A percentile compares a stretch with the other conserved stretches of the same genome.
phyloP scores from a whole-genome alignment of 2,329 filamentous ascomycete genomes.

The Trichophyton verrucosum region DNA sequence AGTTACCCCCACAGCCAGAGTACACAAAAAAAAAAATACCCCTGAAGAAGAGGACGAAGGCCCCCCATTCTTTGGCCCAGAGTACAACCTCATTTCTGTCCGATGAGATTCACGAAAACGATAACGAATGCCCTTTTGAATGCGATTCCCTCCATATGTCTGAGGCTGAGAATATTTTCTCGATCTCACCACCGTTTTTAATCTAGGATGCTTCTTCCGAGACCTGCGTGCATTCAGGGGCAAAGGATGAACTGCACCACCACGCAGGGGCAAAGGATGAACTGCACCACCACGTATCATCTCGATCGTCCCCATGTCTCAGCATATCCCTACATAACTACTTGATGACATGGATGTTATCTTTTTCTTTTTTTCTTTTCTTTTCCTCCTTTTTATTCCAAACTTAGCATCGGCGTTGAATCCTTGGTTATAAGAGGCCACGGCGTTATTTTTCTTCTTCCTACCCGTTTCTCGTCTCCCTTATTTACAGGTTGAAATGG shows the following conservation, averaged over 20 bases:
- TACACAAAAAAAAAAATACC: no score
- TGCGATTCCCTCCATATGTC: background rate
- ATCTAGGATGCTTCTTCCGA: background rate
- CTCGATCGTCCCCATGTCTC: background rate
- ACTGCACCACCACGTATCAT: background rate
- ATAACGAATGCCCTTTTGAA: no score
- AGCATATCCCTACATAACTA: background rate
- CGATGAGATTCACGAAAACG: no score
- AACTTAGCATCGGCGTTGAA: conserved; percentile 1
- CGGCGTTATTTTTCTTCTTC: background rate
- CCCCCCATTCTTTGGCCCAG: no score
- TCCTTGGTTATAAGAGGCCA: background rate
- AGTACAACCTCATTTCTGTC: no score
- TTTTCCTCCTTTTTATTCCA: background rate
- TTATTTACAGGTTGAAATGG: background rate
- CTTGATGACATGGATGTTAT: background rate
- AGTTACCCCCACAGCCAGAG: background rate
- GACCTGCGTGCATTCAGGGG: background rate
- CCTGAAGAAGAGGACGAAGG: no score
- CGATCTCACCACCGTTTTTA: background rate
- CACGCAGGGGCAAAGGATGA: background rate
- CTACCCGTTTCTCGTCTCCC: background rate
- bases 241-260: no score
- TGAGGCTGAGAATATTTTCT: background rate
- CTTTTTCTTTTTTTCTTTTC: background rate